Evolutionary conservation across 441 rosid species (phyloP).

Genomic region (Melastoma candidum): DNA sequence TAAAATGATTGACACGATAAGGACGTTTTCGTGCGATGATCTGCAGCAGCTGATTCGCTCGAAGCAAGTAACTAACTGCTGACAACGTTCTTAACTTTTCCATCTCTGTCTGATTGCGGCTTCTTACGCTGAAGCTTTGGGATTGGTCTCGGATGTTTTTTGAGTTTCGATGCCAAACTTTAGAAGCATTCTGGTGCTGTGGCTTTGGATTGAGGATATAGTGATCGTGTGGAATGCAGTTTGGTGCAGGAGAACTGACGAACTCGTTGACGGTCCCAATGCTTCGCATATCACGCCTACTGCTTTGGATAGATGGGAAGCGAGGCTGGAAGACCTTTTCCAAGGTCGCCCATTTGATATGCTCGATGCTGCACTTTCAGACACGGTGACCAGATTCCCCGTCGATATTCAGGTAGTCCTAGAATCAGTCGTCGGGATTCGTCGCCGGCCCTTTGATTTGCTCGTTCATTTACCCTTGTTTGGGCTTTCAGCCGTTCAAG

Average conservation of each 20-base stretch:
- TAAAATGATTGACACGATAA: no score
- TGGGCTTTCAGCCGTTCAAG: constrained; percentile 49
- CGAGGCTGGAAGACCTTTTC: constrained; percentile 75
- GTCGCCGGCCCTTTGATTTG: background rate
- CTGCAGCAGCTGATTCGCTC: no score
- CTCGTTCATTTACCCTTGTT: background rate
- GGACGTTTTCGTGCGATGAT: no score
- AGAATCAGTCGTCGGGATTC: no score
- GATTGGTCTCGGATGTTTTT: no score
- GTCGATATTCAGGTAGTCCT: constrained; percentile 72
- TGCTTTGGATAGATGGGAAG: constrained; percentile 85
- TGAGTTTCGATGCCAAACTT: no score
- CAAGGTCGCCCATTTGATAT: constrained; percentile 72
- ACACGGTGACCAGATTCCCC: constrained; percentile 63
- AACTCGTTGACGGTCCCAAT: constrained; percentile 86
- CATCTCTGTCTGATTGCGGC: no score
- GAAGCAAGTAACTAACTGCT: no score
- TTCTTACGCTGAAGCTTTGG: no score
- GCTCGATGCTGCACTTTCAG: constrained; percentile 85
- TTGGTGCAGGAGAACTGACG: constrained; percentile 97
- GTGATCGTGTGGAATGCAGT: constrained; percentile 27
- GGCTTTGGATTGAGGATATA: no score
- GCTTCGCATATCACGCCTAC: constrained; percentile 84
- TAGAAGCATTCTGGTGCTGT: no score
- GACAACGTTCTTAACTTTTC: no score